A percentile compares a stretch with the other conserved stretches of the same genome.
Evolutionary conservation across 2,329 filamentous ascomycete genomes (phyloP).

Genomic region (Xylariaceae sp.): DNA sequence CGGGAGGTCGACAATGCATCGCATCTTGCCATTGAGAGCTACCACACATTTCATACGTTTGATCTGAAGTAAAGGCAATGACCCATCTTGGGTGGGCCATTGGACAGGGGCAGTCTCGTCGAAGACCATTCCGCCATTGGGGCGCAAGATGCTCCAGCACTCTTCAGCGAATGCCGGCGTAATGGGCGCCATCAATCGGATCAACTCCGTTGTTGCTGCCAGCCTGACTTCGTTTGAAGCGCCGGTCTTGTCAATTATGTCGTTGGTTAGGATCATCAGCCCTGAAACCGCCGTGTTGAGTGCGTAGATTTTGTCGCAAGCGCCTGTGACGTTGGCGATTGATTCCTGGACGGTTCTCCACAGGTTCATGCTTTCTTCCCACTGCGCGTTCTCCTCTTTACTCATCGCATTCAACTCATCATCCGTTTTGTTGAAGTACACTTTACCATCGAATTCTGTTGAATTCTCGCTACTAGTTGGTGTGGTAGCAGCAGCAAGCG

Average conservation of each 20-base stretch:
- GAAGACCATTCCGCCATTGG: slow-evolving; percentile 38
- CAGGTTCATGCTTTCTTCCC: slow-evolving; percentile 46
- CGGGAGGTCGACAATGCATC: slow-evolving; percentile 61
- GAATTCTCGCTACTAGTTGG: neutral
- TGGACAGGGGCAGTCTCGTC: slow-evolving; percentile 33
- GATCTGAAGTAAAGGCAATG: slow-evolving; percentile 45
- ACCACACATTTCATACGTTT: slow-evolving; percentile 57
- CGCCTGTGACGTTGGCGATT: slow-evolving; percentile 60
- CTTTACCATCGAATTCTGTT: slow-evolving; percentile 25
- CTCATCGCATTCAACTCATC: slow-evolving; percentile 31
- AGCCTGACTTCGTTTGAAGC: slow-evolving; percentile 42
- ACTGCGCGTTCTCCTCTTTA: slow-evolving; percentile 27
- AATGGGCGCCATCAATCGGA: slow-evolving; percentile 73
- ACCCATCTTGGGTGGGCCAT: slow-evolving; percentile 57
- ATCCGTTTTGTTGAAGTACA: slow-evolving; percentile 36
- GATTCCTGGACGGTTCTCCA: slow-evolving; percentile 64
- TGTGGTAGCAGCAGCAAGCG: slow-evolving; percentile 21
- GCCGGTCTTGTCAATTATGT: slow-evolving; percentile 45
- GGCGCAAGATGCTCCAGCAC: slow-evolving; percentile 61
- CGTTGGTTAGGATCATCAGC: slow-evolving; percentile 75
- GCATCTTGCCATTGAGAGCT: slow-evolving; percentile 74
- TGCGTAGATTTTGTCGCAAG: slow-evolving; percentile 66
- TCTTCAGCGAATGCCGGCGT: slow-evolving; percentile 77
- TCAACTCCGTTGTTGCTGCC: slow-evolving; percentile 49
- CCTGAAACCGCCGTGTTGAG: slow-evolving; percentile 82